Conservation (phyloP, 1,284 basidiomycete species). For the Flammula alnicola region DNA sequence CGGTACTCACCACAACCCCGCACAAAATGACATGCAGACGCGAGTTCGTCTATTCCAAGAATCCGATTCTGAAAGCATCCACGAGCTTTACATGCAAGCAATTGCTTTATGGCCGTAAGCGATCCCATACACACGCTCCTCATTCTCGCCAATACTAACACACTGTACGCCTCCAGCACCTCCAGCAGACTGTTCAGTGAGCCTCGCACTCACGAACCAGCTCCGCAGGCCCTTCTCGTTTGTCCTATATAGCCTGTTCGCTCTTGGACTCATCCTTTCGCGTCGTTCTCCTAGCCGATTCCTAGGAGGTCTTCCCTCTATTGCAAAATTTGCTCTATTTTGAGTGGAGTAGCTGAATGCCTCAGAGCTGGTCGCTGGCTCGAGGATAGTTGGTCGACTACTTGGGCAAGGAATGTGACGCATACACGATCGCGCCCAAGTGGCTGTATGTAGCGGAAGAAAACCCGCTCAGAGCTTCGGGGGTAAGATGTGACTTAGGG, state of each 20-base stretch:
- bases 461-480: too few relatives aligned
- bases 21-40: conserved; percentile 18
- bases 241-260: background rate
- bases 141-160: too few relatives aligned
- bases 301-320: background rate
- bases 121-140: too few relatives aligned
- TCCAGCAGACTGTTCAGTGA: background rate
- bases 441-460: too few relatives aligned
- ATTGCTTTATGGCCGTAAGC: conserved; percentile 12
- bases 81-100: conserved; percentile 1
- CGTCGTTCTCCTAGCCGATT: background rate
- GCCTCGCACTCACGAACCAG: background rate
- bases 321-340: background rate
- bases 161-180: too few relatives aligned
- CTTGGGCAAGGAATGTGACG: too few relatives aligned
- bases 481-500: too few relatives aligned
- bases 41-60: background rate
- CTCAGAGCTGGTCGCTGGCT: too few relatives aligned
- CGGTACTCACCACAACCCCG: too few relatives aligned
- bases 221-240: background rate
- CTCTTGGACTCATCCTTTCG: background rate
- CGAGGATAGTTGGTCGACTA: too few relatives aligned
- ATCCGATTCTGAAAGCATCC: background rate
- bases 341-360: too few relatives aligned
- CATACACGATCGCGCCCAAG: too few relatives aligned